Evolutionary conservation across 352 stramenopile genomes (phyloP).

Genomic region (Pythium dissotocum): DNA sequence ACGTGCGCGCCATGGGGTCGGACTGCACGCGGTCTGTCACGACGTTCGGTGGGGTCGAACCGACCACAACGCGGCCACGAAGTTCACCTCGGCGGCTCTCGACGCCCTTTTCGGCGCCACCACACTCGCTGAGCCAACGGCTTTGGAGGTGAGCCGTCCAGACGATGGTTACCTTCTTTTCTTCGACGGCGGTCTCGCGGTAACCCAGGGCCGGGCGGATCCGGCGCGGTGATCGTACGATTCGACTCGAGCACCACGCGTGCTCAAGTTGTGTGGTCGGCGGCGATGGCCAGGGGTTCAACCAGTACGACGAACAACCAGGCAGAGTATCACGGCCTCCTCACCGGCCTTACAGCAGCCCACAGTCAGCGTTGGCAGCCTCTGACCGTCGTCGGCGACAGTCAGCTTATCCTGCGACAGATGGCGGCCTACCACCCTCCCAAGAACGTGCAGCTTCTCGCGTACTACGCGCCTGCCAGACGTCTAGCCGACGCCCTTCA

Average conservation of each 20-base stretch:
- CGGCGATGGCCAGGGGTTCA: not conserved
- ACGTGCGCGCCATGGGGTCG: not conserved
- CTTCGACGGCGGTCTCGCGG: conserved; percentile 11
- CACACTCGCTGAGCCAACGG: not conserved
- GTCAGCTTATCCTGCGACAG: conserved; percentile 9
- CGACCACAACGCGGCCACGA: not conserved
- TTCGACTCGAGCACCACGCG: not conserved
- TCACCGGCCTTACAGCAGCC: conserved; percentile 7
- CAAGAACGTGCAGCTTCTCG: not conserved
- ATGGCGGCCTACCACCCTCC: conserved; percentile 4
- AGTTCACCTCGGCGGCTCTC: not conserved
- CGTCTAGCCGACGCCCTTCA: not conserved
- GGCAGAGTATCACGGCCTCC: conserved; percentile 9
- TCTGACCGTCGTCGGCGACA: conserved; percentile 18
- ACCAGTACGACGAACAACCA: conserved; percentile 17
- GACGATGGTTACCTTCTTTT: conserved; percentile 4
- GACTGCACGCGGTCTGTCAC: not conserved
- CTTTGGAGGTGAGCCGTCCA: not conserved
- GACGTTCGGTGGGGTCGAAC: not conserved
- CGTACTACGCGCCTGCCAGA: not conserved
- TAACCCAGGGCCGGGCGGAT: conserved; percentile 11
- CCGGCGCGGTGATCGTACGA: not conserved
- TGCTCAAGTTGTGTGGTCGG: not conserved
- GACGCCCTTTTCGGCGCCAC: not conserved
- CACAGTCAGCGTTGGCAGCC: not conserved